Evolutionary conservation across 2,329 filamentous ascomycete genomes (phyloP).

Genomic region (Ophiocordyceps camponoti-rufipedis): DNA sequence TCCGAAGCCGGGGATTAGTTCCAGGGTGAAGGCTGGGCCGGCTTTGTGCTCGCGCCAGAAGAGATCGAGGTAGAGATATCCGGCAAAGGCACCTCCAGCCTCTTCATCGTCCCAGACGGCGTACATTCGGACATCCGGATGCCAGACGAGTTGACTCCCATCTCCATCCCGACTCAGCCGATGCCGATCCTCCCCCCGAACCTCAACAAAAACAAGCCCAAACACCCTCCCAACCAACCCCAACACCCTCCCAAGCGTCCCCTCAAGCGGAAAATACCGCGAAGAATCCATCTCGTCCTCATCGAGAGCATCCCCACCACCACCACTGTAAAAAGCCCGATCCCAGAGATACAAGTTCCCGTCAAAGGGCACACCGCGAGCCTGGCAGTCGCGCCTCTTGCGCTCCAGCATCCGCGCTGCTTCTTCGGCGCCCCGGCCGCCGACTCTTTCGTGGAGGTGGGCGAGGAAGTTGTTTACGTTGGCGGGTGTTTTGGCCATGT

Average conservation of each 20-base stretch:
- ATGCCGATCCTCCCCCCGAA: conserved; percentile 46
- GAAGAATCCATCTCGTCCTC: conserved; percentile 64
- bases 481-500: conserved; percentile 66
- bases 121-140: conserved; percentile 67
- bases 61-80: conserved; percentile 69
- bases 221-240: conserved; percentile 72
- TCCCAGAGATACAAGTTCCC: conserved; percentile 72
- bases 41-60: conserved; percentile 71
- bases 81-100: conserved; percentile 55
- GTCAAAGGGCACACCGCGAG: conserved; percentile 39
- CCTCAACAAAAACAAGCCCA: conserved; percentile 59
- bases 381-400: conserved; percentile 52
- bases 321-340: conserved; percentile 51
- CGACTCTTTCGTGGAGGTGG: conserved; percentile 49
- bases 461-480: conserved; percentile 56
- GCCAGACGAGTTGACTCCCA: conserved; percentile 59
- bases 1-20: conserved; percentile 54
- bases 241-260: conserved; percentile 61
- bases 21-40: conserved; percentile 73
- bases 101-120: conserved; percentile 64
- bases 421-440: conserved; percentile 53
- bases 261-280: conserved; percentile 65
- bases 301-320: conserved; percentile 64
- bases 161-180: conserved; percentile 48
- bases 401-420: conserved; percentile 50